Conservation (phyloP, 441 rosid genomes). For the Adansonia gregorii region DNA sequence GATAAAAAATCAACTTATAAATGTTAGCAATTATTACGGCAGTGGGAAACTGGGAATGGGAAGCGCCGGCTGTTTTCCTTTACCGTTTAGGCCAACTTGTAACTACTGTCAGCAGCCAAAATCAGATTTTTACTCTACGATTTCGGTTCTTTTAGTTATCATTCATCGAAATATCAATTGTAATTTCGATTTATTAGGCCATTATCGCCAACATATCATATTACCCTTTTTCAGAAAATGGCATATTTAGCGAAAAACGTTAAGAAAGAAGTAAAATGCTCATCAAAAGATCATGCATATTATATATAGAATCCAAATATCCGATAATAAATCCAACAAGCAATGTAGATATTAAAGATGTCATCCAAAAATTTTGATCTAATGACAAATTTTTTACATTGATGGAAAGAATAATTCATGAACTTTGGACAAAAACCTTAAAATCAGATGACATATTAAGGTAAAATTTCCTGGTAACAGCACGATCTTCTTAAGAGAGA, state of each 20-base stretch:
- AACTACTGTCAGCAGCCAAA: no score
- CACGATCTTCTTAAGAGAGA: slow-evolving; percentile 1
- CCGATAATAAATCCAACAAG: slow-evolving; percentile 1
- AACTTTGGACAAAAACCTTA: not conserved
- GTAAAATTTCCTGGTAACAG: slow-evolving; percentile 8
- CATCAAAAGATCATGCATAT: not conserved
- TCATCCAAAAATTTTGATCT: not conserved
- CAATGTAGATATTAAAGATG: not conserved
- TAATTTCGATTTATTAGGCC: no score
- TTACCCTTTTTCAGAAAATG: not conserved
- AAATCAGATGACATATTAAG: not conserved
- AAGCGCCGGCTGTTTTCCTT: no score
- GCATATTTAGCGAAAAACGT: not conserved
- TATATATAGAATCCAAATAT: not conserved
- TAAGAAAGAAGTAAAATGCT: not conserved
- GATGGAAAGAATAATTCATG: not conserved
- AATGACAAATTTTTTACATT: not conserved
- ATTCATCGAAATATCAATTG: no score
- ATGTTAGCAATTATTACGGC: no score
- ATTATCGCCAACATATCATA: not conserved
- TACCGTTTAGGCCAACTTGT: no score
- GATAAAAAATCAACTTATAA: no score
- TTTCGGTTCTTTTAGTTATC: no score
- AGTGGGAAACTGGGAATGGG: no score
- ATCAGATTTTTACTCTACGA: no score